Base-by-base conservation (phyloP, 106 monocot genomes). In the Acorus calamus region DNA sequence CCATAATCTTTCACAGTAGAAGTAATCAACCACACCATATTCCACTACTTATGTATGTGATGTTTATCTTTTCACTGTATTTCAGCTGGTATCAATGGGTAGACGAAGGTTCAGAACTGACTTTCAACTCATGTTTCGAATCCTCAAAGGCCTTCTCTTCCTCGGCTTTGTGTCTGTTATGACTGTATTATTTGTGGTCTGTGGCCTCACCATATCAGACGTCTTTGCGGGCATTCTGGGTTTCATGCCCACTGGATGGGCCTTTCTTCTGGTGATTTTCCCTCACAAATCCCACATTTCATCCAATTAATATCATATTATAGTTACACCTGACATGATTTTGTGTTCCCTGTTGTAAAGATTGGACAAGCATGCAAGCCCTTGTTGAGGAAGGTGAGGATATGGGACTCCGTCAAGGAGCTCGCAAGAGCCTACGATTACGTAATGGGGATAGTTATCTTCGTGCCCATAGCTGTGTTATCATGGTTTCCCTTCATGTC, bases 401-500 rank as follows among this genome's bases (percentile, higher is more conserved):
- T 94, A 11, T 94, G 93, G 93, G 93, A 89, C 12, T 89, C 93
- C 3, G 86, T 94, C 60, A 89, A 75, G 72, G 93, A 89, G 75
- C 81, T 94, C 13, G 93, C 81, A 41, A 77, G 93, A 56, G 76
- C 86, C 2, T 94, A 89, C 42, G 93, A 94, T 8, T 89, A 94
- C 60, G 70, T 78, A n/a, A 94, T 94, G 93, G 89, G 86, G 4
- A 9, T 94, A 51, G 0, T 86, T 6, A 73, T 94, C 61, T 84
- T 94, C 70, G 64, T 56, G 42, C 93, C 93, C 0, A 84, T 94
- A 3, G 93, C 57, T 4, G 71, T 94, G 14, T 57, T 94, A 8
- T 83, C 94, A 11, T 94, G 94, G 94, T 94, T 94, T 64, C 89
- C 94, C 14, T 94, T 94, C 49, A 84, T 94, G 10, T 94, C 94